Conservation (phyloP, 495 filamentous ascomycete species). For the Bathelium albidoporum region DNA sequence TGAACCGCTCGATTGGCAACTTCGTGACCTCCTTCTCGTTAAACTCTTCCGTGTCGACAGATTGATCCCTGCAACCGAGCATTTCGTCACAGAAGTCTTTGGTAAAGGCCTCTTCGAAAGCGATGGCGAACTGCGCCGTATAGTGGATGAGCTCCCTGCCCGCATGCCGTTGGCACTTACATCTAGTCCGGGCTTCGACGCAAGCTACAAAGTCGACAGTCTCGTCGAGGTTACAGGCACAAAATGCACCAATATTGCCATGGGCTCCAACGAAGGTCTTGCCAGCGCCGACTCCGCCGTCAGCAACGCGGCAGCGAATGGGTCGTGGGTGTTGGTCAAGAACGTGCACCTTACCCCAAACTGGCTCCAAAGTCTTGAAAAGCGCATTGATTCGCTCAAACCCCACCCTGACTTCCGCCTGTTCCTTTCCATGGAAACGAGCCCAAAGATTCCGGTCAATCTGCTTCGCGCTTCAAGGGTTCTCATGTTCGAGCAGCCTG, state of each 20-base stretch:
- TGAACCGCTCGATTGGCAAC: slow-evolving; percentile 59
- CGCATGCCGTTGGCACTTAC: slow-evolving; percentile 81
- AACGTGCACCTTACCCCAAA: slow-evolving; percentile 94
- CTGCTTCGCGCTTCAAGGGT: slow-evolving; percentile 85
- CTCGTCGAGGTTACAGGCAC: slow-evolving; percentile 73
- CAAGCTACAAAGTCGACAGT: slow-evolving; percentile 95
- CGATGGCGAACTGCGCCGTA: slow-evolving; percentile 72
- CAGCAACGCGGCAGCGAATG: slow-evolving; percentile 79
- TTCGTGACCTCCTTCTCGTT: slow-evolving; percentile 75
- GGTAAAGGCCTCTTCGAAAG: slow-evolving; percentile 73
- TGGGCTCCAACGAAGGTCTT: slow-evolving; percentile 93
- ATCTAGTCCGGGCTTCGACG: slow-evolving; percentile 93
- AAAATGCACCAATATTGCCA: slow-evolving; percentile 91
- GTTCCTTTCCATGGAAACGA: slow-evolving; percentile 97
- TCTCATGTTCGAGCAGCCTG: slow-evolving; percentile 96
- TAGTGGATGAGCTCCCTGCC: slow-evolving; percentile 72
- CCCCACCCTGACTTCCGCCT: slow-evolving; percentile 89
- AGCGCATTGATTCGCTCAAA: slow-evolving; percentile 88
- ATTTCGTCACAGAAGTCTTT: slow-evolving; percentile 81
- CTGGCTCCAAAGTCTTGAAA: slow-evolving; percentile 95
- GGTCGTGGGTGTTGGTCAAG: slow-evolving; percentile 96
- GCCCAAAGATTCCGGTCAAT: slow-evolving; percentile 94
- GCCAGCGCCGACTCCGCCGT: slow-evolving; percentile 92
- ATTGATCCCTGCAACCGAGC: slow-evolving; percentile 83
- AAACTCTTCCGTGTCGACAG: slow-evolving; percentile 93